phyloP scores from a whole-genome alignment of 805 yeast genomes.

The Wickerhamomyces tratensis region DNA sequence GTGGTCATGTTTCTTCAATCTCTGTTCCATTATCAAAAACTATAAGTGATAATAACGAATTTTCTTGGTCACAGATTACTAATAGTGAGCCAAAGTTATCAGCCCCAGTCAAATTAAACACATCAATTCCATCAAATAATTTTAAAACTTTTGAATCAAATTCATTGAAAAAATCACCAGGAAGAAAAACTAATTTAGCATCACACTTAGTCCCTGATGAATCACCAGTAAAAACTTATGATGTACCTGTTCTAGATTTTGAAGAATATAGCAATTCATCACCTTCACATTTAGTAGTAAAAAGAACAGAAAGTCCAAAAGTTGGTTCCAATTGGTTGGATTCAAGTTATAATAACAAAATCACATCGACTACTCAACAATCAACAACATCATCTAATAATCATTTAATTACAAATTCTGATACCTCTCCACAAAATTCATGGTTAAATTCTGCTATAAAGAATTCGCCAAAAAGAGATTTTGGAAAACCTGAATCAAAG shows the following conservation, averaged over 20 bases:
- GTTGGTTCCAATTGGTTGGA: conserved; percentile 9
- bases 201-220: background rate
- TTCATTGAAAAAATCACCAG: conserved; percentile 12
- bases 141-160: too few species aligned
- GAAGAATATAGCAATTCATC: background rate
- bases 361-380: conserved; percentile 1
- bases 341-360: conserved; percentile 9
- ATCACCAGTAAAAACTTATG: background rate
- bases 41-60: too few species aligned
- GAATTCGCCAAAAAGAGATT: background rate
- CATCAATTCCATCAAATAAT: background rate
- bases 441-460: conserved; percentile 2
- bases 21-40: background rate
- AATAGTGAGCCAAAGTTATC: conserved; percentile 3
- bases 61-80: conserved; percentile 4
- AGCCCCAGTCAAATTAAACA: background rate
- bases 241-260: background rate
- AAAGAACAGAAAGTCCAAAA: too few species aligned
- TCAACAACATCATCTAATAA: background rate
- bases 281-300: too few species aligned
- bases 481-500: conserved; percentile 10
- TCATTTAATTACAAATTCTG: background rate
- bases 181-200: conserved; percentile 1
- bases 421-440: background rate
- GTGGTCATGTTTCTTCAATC: conserved; percentile 1